Evolutionary conservation across 1,284 basidiomycete genomes (phyloP).

Genomic region (Ustilago trichophora): DNA sequence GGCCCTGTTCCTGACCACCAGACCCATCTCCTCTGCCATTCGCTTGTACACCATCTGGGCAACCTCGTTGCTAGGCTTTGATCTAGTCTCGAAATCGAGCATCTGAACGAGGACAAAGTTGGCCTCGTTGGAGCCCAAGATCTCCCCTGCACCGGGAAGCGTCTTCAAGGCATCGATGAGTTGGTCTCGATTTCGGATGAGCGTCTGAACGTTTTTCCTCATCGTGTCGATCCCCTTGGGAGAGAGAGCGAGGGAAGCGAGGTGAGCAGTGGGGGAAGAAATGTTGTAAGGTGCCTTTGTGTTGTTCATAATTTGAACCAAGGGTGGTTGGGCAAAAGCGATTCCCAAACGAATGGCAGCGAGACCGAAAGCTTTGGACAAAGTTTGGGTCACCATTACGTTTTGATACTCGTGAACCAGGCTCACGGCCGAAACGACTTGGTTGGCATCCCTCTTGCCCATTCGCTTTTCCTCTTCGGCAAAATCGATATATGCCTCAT

Average conservation of each 20-base stretch:
- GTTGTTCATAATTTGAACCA: slow-evolving; percentile 91
- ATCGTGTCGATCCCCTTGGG: slow-evolving; percentile 74
- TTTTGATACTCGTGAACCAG: slow-evolving; percentile 86
- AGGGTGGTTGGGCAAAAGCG: slow-evolving; percentile 84
- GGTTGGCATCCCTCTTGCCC: slow-evolving; percentile 35
- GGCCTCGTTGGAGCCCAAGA: slow-evolving; percentile 84
- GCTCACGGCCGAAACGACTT: slow-evolving; percentile 73
- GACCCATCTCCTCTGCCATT: slow-evolving; percentile 82
- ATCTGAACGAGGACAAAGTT: slow-evolving; percentile 91
- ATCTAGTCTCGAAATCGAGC: slow-evolving; percentile 69
- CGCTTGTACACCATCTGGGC: slow-evolving; percentile 80
- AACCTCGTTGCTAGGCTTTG: slow-evolving; percentile 75
- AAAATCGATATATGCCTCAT: slow-evolving; percentile 99
- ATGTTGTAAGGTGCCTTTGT: slow-evolving; percentile 99
- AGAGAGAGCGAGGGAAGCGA: slow-evolving; percentile 82
- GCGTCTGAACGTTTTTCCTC: slow-evolving; percentile 74
- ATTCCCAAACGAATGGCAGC: slow-evolving; percentile 93
- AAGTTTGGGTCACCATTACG: slow-evolving; percentile 89
- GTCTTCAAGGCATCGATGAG: slow-evolving; percentile 72
- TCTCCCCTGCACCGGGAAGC: slow-evolving; percentile 72
- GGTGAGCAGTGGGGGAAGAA: slow-evolving; percentile 84
- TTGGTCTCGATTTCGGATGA: slow-evolving; percentile 73
- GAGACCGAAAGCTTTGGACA: slow-evolving; percentile 95
- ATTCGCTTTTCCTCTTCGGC: slow-evolving; percentile 62
- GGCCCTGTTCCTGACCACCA: slow-evolving; percentile 91